Conservation (phyloP, 2,329 filamentous ascomycete species). For the Diaporthe amygdali region DNA sequence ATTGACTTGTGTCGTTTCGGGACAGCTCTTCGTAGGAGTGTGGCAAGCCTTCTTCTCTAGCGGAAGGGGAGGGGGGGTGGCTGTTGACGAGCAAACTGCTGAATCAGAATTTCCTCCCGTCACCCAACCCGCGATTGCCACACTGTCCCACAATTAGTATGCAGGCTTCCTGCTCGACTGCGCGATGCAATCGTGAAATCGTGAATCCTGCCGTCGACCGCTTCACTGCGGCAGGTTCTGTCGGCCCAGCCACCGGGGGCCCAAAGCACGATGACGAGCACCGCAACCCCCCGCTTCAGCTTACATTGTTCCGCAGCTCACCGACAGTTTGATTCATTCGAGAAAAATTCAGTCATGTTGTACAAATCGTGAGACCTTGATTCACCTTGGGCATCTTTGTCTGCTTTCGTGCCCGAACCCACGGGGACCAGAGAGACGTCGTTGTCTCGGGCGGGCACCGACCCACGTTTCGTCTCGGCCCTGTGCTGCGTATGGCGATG, state of each 20-base stretch:
- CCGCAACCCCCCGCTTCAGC: constrained; percentile 12
- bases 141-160: constrained; percentile 22
- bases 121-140: constrained; percentile 17
- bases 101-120: background rate
- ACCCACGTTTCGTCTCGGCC: constrained; percentile 27
- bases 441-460: constrained; percentile 26
- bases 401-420: constrained; percentile 25
- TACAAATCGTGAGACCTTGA: constrained; percentile 24
- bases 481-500: constrained; percentile 22
- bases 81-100: constrained; percentile 7
- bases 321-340: constrained; percentile 23
- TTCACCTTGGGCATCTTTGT: constrained; percentile 18
- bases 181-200: constrained; percentile 21
- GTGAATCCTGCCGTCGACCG: constrained; percentile 7
- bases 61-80: background rate
- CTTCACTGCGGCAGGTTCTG: background rate
- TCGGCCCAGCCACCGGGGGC: constrained; percentile 23
- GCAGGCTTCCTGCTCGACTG: constrained; percentile 15
- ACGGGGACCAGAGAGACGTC: constrained; percentile 12
- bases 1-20: background rate
- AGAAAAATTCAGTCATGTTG: constrained; percentile 22
- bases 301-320: constrained; percentile 18
- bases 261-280: constrained; percentile 13
- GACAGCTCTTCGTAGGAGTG: background rate
- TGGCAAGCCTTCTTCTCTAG: background rate